Conservation (phyloP, 2,329 filamentous ascomycete species). For the Fusarium secorum region DNA sequence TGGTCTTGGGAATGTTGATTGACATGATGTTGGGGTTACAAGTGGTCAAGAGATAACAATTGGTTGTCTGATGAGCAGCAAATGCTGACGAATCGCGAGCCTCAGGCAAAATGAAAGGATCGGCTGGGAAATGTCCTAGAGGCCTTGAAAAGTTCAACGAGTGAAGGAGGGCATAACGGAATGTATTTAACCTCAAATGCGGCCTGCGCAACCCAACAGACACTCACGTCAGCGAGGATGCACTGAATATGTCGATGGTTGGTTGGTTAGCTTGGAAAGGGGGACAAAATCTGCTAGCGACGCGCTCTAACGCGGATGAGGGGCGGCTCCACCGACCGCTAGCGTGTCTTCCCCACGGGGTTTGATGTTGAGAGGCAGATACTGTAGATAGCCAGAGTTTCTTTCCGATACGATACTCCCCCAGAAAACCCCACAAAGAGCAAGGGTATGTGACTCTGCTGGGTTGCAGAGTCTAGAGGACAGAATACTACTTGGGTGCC, state of each 20-base stretch:
- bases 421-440: neutral
- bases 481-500: no score
- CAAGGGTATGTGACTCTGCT: neutral
- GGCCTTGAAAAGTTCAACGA: fast-evolving
- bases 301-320: neutral
- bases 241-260: neutral
- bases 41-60: neutral
- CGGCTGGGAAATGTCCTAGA: no score
- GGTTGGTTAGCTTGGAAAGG: neutral
- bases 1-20: neutral
- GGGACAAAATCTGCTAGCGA: neutral
- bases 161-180: neutral
- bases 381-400: neutral
- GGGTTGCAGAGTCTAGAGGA: neutral
- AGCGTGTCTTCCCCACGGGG: neutral
- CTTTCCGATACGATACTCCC: neutral
- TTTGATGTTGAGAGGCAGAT: neutral
- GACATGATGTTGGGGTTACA: neutral
- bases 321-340: neutral
- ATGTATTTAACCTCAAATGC: neutral
- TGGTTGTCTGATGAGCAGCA: neutral
- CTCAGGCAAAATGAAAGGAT: no score
- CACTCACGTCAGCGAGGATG: neutral
- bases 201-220: neutral
- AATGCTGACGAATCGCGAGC: neutral